A percentile compares a stretch with the other conserved stretches of the same genome.
Conservation (phyloP, 2,329 filamentous ascomycete species). For the Penicillium sp. region DNA sequence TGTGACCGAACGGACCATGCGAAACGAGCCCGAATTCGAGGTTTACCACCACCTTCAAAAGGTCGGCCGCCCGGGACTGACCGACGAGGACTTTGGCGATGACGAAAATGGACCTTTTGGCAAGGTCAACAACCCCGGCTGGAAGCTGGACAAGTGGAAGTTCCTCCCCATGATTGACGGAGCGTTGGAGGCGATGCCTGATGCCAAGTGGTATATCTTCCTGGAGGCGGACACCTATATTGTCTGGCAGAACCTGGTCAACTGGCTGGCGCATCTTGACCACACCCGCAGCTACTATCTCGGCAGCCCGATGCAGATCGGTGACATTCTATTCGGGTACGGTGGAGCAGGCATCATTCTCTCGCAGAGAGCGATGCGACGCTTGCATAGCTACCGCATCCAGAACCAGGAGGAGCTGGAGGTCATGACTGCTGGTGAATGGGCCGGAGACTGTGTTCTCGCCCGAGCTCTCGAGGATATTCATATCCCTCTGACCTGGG, state of each 20-base stretch:
- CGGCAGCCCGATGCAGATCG: conserved; percentile 50
- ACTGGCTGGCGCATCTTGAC: conserved; percentile 49
- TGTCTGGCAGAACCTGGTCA: conserved; percentile 48
- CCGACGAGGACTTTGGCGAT: conserved; percentile 24
- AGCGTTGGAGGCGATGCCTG: conserved; percentile 39
- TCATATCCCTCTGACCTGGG: conserved; percentile 39
- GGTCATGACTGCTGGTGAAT: conserved; percentile 38
- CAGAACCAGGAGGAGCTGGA: conserved; percentile 41
- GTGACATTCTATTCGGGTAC: conserved; percentile 46
- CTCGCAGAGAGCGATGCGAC: conserved; percentile 44
- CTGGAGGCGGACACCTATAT: conserved; percentile 55
- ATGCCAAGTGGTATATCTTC: conserved; percentile 55
- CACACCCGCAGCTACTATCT: conserved; percentile 46
- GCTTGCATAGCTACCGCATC: conserved; percentile 34
- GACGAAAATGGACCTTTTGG: conserved; percentile 32
- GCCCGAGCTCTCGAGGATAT: conserved; percentile 42
- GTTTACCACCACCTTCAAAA: conserved; percentile 46
- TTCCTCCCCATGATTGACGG: conserved; percentile 51
- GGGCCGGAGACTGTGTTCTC: conserved; percentile 48
- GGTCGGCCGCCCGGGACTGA: conserved; percentile 39
- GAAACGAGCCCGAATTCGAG: conserved; percentile 41
- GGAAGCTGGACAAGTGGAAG: conserved; percentile 55
- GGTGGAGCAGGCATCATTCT: conserved; percentile 50
- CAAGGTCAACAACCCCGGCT: conserved; percentile 43
- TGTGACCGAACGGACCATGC: conserved; percentile 17